A percentile compares a stretch with the other conserved stretches of the same genome.
These are phyloP conservation scores for Eucalyptus urophylla DNA, from an alignment of 345 rosid genomes.

Conservation along the genomic window DNA sequence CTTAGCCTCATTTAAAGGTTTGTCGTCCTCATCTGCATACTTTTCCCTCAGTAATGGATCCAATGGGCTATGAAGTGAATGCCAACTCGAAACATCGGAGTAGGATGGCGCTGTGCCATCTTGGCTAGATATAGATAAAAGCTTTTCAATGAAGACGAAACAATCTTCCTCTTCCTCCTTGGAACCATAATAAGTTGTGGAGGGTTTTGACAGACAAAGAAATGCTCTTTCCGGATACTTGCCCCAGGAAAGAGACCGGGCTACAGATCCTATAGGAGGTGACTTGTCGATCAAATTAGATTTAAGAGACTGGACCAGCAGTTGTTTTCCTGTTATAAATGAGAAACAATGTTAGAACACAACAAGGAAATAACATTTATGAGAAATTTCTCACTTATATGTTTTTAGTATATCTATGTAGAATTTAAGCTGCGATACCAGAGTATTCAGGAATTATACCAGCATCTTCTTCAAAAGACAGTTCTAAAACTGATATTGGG, in stretches of 20 bases:
- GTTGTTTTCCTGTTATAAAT: slow-evolving; percentile 14
- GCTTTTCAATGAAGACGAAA: slow-evolving; percentile 32
- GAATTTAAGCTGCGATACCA: background rate
- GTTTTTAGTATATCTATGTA: background rate
- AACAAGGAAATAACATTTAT: background rate
- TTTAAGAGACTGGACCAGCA: background rate
- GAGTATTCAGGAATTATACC: slow-evolving; percentile 16
- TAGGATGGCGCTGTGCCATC: slow-evolving; percentile 11
- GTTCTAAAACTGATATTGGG: slow-evolving; percentile 49
- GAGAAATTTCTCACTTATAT: background rate
- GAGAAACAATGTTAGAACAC: background rate
- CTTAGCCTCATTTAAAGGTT: slow-evolving; percentile 46
- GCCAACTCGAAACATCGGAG: slow-evolving; percentile 38
- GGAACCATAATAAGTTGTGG: slow-evolving; percentile 4
- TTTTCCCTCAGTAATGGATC: slow-evolving; percentile 58
- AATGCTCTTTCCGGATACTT: slow-evolving; percentile 26
- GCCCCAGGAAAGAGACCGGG: slow-evolving; percentile 53
- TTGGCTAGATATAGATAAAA: slow-evolving; percentile 45
- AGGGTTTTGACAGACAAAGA: slow-evolving; percentile 18
- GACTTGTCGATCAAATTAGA: slow-evolving; percentile 48
- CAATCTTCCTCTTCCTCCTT: slow-evolving; percentile 58
- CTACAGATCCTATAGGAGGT: slow-evolving; percentile 56
- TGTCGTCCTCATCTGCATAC: slow-evolving; percentile 22
- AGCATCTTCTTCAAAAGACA: slow-evolving; percentile 45
- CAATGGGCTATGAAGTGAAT: slow-evolving; percentile 67